Conservation (phyloP, 306 rosid species). For the Quercus alba region DNA sequence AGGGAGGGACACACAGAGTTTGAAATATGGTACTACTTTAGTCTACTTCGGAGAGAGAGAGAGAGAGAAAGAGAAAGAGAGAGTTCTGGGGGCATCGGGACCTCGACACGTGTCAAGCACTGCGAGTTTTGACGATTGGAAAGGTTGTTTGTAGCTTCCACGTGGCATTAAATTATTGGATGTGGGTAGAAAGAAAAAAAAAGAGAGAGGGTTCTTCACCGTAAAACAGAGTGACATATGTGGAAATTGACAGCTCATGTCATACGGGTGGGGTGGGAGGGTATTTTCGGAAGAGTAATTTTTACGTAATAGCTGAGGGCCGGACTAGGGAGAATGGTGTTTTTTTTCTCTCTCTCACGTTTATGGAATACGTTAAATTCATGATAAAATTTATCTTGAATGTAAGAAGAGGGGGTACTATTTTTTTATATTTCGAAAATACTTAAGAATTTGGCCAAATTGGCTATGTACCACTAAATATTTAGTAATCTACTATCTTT, state of each 20-base stretch:
- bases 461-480: rapidly evolving
- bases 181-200: neutral
- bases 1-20: conserved; percentile 45
- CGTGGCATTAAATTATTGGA: conserved; percentile 28
- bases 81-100: conserved; percentile 23
- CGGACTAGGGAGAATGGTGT: too few species aligned
- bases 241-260: conserved; percentile 9
- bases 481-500: rapidly evolving
- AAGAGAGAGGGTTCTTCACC: neutral
- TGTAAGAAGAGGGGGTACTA: too few species aligned
- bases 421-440: too few species aligned
- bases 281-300: neutral
- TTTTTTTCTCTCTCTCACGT: too few species aligned
- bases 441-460: too few species aligned
- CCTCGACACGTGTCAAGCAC: conserved; percentile 40
- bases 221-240: conserved; percentile 24
- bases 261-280: neutral
- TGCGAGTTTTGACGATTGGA: conserved; percentile 20
- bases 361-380: too few species aligned
- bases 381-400: too few species aligned
- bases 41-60: neutral
- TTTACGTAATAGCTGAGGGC: neutral
- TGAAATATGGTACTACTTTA: conserved; percentile 30
- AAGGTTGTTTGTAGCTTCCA: neutral
- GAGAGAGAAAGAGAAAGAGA: neutral